These are phyloP conservation scores for Caryopteris hybrid DNA, from an alignment of 305 asterid genomes.

Conservation along the genomic window DNA sequence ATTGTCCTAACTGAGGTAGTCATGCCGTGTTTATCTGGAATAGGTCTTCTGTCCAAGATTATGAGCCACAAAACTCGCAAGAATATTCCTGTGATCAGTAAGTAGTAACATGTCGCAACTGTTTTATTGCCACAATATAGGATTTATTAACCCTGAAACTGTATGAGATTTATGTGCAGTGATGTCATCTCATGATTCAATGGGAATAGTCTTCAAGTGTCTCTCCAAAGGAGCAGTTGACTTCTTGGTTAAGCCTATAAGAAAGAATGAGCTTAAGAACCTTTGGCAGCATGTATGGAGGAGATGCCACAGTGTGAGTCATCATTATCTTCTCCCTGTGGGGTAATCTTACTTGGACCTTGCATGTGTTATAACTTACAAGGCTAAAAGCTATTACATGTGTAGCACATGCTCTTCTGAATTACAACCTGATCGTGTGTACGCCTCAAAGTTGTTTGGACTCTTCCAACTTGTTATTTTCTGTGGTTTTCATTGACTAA, in stretches of 20 bases:
- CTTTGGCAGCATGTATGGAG: slow-evolving; percentile 97
- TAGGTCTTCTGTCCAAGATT: slow-evolving; percentile 75
- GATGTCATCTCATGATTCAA: slow-evolving; percentile 92
- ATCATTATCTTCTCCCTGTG: slow-evolving; percentile 5
- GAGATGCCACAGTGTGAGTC: slow-evolving; percentile 81
- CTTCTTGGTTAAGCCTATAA: slow-evolving; percentile 82
- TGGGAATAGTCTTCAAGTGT: slow-evolving; percentile 78
- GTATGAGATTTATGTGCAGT: slow-evolving; percentile 47
- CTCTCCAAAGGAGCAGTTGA: slow-evolving; percentile 89
- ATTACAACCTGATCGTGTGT: background rate
- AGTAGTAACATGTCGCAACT: slow-evolving; percentile 26
- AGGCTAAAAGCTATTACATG: slow-evolving; percentile 1
- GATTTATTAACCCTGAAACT: slow-evolving; percentile 18
- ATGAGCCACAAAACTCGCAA: slow-evolving; percentile 80
- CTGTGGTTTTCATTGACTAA: background rate
- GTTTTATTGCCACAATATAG: background rate
- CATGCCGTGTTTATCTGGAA: slow-evolving; percentile 75
- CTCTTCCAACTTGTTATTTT: background rate
- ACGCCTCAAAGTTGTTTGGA: slow-evolving; percentile 2
- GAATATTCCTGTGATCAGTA: slow-evolving; percentile 85
- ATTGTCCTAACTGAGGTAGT: slow-evolving; percentile 76
- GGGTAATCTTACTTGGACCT: slow-evolving; percentile 10
- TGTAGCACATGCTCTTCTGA: background rate
- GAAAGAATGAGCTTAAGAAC: slow-evolving; percentile 84
- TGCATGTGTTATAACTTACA: slow-evolving; percentile 13